Percentiles rank a stretch among this genome's conserved stretches.
Evolutionary conservation across 2,329 filamentous ascomycete species (phyloP).

Genomic region (Colletotrichum sp.): DNA sequence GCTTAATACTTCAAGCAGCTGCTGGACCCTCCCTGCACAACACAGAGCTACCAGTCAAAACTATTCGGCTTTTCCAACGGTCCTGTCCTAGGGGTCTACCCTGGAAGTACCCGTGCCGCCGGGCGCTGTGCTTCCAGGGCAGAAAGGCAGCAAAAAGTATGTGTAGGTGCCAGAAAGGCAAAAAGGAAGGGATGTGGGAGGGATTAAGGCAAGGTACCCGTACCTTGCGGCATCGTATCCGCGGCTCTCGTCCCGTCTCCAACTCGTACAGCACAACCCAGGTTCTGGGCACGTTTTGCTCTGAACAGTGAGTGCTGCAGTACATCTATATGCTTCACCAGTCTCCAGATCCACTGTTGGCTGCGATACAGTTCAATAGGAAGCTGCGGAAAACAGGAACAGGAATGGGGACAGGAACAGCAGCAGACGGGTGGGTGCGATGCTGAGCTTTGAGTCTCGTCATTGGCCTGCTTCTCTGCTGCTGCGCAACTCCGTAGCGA

Average conservation of each 20-base stretch:
- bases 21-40: neutral
- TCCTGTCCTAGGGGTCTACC: neutral
- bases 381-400: neutral
- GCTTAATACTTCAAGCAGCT: neutral
- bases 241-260: neutral
- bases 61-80: neutral
- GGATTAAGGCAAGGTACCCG: constrained; percentile 6
- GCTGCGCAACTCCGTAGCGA: neutral
- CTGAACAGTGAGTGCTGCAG: neutral
- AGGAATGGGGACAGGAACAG: neutral
- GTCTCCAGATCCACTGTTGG: neutral
- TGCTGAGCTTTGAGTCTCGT: neutral
- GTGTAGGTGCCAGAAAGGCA: neutral
- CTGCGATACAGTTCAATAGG: neutral
- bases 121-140: neutral
- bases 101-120: neutral
- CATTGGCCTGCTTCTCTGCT: neutral
- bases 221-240: constrained; percentile 3
- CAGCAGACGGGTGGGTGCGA: neutral
- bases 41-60: neutral
- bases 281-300: neutral
- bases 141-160: neutral
- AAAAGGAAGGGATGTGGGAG: constrained; percentile 8
- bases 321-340: neutral
- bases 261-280: neutral